These are phyloP conservation scores for Sporothrix humicola DNA, from an alignment of 2,329 filamentous ascomycete genomes.

Conservation along the genomic window DNA sequence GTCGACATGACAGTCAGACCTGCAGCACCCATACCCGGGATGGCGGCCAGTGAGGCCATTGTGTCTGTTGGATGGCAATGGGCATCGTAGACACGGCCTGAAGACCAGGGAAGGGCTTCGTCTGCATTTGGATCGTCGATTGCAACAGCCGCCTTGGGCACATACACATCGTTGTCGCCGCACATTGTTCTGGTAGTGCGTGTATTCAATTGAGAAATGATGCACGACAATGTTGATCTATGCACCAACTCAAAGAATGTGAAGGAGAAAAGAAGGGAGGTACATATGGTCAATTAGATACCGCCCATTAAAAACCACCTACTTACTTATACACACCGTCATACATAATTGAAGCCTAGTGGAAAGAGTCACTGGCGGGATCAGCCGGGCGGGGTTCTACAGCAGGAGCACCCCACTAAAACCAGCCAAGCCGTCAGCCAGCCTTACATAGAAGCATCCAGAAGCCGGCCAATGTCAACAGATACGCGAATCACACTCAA, in stretches of 20 bases:
- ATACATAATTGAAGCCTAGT: constrained; percentile 3
- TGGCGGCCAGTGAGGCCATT: constrained; percentile 63
- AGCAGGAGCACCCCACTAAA: constrained; percentile 16
- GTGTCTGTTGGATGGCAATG: constrained; percentile 87
- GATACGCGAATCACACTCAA: not conserved
- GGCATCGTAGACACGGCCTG: constrained; percentile 72
- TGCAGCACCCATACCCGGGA: constrained; percentile 69
- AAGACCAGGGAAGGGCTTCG: constrained; percentile 68
- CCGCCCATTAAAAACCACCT: not conserved
- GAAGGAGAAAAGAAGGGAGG: too few species aligned
- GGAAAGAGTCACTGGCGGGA: constrained; percentile 20
- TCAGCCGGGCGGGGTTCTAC: constrained; percentile 24
- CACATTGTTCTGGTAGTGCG: constrained; percentile 20
- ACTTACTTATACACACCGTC: not conserved
- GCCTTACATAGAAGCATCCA: constrained; percentile 9
- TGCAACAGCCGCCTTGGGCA: constrained; percentile 8
- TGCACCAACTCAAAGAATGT: not conserved
- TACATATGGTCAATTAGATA: not conserved
- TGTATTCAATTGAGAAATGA: not conserved
- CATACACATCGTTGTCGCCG: not conserved
- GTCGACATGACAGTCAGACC: constrained; percentile 79
- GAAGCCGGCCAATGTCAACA: not conserved
- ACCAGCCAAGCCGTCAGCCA: not conserved
- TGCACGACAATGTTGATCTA: too few species aligned
- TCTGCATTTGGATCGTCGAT: constrained; percentile 39